phyloP scores from a whole-genome alignment of 148 eudicot genomes.

The Salicornia ramosissima region DNA sequence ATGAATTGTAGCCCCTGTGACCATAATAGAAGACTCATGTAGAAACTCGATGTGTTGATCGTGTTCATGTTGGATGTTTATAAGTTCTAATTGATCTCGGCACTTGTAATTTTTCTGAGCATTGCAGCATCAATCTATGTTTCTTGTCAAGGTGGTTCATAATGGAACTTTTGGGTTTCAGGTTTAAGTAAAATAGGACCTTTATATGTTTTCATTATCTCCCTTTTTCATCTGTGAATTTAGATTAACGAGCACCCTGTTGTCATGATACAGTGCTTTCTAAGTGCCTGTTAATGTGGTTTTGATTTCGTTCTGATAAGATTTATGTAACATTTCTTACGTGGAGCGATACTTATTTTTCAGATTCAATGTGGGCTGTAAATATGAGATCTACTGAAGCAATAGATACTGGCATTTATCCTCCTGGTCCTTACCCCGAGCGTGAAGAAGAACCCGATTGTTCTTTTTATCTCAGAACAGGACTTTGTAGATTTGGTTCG shows the following conservation, averaged over 20 bases:
- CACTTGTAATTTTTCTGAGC: background rate
- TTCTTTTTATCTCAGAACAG: slow-evolving; percentile 91
- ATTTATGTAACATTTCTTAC: background rate
- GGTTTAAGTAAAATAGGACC: background rate
- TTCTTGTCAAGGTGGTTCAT: background rate
- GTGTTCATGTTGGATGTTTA: slow-evolving; percentile 1
- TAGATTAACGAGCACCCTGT: background rate
- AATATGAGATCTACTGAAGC: slow-evolving; percentile 56
- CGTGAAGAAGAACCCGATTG: slow-evolving; percentile 97
- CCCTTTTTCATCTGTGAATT: background rate
- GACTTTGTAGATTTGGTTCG: slow-evolving; percentile 86
- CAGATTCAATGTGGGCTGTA: slow-evolving; percentile 77
- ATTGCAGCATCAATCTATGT: background rate
- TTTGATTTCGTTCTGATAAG: background rate
- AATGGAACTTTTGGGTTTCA: background rate
- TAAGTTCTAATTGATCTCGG: background rate
- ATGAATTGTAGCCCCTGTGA: background rate
- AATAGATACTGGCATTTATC: slow-evolving; percentile 72
- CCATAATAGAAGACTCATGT: background rate
- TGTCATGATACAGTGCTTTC: background rate
- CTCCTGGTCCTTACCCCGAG: slow-evolving; percentile 74
- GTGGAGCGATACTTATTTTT: slow-evolving; percentile 4
- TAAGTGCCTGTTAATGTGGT: background rate
- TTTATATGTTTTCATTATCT: background rate
- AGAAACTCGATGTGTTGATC: background rate